Conservation (phyloP, 805 yeast species). For the Ogataea ganodermae region DNA sequence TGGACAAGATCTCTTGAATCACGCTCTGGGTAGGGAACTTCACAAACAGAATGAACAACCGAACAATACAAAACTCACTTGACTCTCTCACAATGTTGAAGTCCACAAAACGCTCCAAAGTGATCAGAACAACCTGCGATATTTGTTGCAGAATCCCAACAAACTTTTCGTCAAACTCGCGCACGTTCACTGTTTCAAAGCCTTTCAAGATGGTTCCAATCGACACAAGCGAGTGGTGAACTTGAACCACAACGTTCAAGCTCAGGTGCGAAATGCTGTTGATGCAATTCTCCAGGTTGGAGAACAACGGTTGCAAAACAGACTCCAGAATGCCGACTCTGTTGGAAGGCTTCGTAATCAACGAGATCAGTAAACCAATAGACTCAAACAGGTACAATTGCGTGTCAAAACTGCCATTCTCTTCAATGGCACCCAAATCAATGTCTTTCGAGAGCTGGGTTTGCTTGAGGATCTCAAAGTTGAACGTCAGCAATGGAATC, state of each 20-base stretch:
- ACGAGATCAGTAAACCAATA: constrained; percentile 71
- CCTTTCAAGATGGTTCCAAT: constrained; percentile 91
- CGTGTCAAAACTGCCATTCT: constrained; percentile 64
- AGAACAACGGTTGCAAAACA: constrained; percentile 74
- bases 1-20: constrained; percentile 54
- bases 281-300: constrained; percentile 67
- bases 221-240: constrained; percentile 85
- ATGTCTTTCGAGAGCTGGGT: constrained; percentile 29
- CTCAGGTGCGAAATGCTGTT: constrained; percentile 37
- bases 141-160: constrained; percentile 35
- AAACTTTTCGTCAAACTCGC: constrained; percentile 37
- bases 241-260: constrained; percentile 59
- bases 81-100: constrained; percentile 79
- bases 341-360: constrained; percentile 45
- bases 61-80: constrained; percentile 80
- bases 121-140: constrained; percentile 80
- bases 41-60: constrained; percentile 77
- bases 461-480: constrained; percentile 48
- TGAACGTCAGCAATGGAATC: constrained; percentile 62
- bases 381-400: constrained; percentile 87
- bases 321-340: constrained; percentile 57
- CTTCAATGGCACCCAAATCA: constrained; percentile 47
- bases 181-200: constrained; percentile 46
- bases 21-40: constrained; percentile 38
- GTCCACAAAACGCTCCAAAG: constrained; percentile 72